Evolutionary conservation across 208 protist species (phyloP).

Genomic region (Acanthamoeba triangularis): DNA sequence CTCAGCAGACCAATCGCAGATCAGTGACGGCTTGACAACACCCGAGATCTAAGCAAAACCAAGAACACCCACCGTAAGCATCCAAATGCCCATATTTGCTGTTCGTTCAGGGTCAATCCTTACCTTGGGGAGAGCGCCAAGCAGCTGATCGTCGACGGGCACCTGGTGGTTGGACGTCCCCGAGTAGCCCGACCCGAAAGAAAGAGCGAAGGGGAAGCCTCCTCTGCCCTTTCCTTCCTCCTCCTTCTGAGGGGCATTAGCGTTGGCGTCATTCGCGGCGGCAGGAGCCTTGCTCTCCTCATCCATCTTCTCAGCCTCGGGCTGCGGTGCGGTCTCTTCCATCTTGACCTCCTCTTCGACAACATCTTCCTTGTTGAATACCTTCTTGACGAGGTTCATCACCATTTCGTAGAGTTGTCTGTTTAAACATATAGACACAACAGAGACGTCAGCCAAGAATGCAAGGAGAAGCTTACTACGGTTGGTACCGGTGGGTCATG

Average conservation of each 20-base stretch:
- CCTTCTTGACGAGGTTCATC: background rate
- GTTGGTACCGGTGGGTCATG: background rate
- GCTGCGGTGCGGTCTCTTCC: background rate
- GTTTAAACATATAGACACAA: background rate
- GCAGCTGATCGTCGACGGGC: constrained; percentile 2
- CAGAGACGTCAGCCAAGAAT: background rate
- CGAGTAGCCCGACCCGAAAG: background rate
- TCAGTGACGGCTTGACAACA: background rate
- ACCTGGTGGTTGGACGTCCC: background rate
- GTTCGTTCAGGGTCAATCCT: background rate
- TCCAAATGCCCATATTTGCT: background rate
- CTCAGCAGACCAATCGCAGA: background rate
- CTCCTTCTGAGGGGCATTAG: background rate
- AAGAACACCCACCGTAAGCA: background rate
- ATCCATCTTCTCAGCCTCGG: background rate
- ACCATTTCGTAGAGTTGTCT: constrained; percentile 24
- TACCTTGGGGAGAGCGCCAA: constrained; percentile 18
- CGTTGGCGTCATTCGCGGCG: background rate
- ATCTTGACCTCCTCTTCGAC: background rate
- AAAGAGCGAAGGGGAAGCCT: constrained; percentile 4
- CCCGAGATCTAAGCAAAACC: background rate
- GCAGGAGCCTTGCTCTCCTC: background rate
- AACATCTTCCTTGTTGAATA: constrained; percentile 9
- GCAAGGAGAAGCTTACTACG: background rate
- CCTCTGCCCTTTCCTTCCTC: background rate